Conservation (phyloP, 75 land plant genomes). For the Selaginella tamariscina region DNA sequence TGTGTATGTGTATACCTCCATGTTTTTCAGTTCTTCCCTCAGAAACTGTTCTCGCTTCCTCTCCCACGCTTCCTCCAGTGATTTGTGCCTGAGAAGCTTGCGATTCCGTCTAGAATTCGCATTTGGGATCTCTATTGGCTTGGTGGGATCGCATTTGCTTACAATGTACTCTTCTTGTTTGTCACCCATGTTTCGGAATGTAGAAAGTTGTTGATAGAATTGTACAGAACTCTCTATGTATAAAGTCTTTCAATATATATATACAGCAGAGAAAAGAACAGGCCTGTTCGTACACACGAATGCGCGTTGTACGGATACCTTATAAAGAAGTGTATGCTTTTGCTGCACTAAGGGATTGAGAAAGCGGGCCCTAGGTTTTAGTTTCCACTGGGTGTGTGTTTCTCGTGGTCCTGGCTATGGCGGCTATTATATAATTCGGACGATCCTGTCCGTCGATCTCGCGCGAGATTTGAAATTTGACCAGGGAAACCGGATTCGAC, state of each 20-base stretch:
- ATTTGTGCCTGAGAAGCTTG: not conserved
- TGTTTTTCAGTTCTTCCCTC: not conserved
- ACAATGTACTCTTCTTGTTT: not conserved
- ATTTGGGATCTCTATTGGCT: not conserved
- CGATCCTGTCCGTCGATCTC: not conserved
- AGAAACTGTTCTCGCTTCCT: not conserved
- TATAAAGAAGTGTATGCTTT: not conserved
- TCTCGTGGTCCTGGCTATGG: not conserved
- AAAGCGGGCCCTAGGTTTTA: not conserved
- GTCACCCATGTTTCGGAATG: not conserved
- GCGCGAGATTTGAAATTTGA: no score
- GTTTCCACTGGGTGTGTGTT: not conserved
- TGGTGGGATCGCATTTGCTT: no score
- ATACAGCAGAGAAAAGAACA: not conserved
- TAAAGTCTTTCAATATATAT: not conserved
- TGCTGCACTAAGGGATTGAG: not conserved
- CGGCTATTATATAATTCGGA: not conserved
- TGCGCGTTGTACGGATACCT: not conserved
- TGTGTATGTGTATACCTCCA: no score
- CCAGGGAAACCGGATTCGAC: no score
- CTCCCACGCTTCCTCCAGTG: not conserved
- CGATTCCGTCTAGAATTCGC: not conserved
- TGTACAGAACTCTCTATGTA: not conserved
- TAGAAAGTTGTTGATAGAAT: not conserved
- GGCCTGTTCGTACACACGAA: not conserved